Base-by-base conservation (phyloP, 116 monocot species). In the Iris pallida region DNA sequence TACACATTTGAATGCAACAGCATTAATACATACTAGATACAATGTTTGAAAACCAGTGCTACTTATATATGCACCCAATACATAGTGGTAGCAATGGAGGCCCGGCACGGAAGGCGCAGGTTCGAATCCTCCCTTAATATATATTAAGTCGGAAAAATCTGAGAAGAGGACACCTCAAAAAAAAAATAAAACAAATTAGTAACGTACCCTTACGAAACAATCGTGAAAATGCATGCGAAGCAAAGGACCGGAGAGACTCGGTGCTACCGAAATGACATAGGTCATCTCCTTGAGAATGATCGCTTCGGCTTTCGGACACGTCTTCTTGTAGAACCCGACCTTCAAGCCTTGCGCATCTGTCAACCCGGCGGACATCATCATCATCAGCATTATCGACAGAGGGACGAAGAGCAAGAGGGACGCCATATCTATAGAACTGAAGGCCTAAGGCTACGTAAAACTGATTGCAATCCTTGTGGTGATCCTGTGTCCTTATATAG, bases 151-250 rank as follows among this genome's bases (percentile, higher is more conserved):
- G 9, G 9, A 48, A 48, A 48, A 48, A 6, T 48, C 7, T 48
- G 9, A 48, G 5, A 48, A 9, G 5, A 48, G 5, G 47, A 48
- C 5, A 9, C 7, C 47, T 6, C 9, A 48, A 48, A 17, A 15
- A 12, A 14, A 18, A 42, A 60, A 8, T n/a, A 47, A 20, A 19
- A 6, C 5, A 20, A 18, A 46, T 61, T 59, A 42, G 12, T 14
- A 60, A 48, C 77, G 13, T 68, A 85, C 85, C 61, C 63, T 77
- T 1, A 85, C 85, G 49, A 85, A 85, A 41, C 85, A 85, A 61
- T 85, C 85, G 49, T 81, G 85, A 60, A 81, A 85, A 54, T 81
- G 80, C 57, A 85, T 18, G 53, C 85, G 60, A 7, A 85, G 72
- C n/a, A 85, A 58, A 0, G 85, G 81, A n/a, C 63, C 85, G 4